A percentile compares a stretch with the other conserved stretches of the same genome.
These are phyloP conservation scores for Psophocarpus tetragonolobus DNA, from an alignment of 306 rosid genomes.

Conservation along the genomic window DNA sequence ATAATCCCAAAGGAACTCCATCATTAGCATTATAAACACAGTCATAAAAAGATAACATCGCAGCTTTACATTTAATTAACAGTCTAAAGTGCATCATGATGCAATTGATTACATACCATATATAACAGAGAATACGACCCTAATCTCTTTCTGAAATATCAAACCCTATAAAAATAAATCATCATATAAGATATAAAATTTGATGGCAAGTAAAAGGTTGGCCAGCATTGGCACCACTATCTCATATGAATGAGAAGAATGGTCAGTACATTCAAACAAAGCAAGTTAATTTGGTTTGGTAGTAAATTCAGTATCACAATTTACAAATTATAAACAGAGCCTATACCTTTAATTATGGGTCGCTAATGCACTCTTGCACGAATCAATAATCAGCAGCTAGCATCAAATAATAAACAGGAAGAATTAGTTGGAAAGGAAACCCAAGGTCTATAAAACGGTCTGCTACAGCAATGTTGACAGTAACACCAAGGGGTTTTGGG, in stretches of 20 bases:
- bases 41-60: not conserved
- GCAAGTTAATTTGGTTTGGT: conserved; percentile 3
- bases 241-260: not conserved
- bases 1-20: not conserved
- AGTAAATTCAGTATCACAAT: conserved; percentile 4
- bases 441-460: not conserved
- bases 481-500: not conserved
- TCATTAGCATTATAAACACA: not conserved
- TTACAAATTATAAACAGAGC: conserved; percentile 18
- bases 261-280: not conserved
- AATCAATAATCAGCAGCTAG: not conserved
- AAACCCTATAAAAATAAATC: not conserved
- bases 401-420: not conserved
- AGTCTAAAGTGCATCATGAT: not conserved
- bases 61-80: not conserved
- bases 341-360: not conserved
- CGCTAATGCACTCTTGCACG: conserved; percentile 23
- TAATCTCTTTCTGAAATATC: not conserved
- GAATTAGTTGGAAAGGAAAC: not conserved
- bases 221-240: not conserved
- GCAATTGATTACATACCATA: not conserved
- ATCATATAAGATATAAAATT: conserved; percentile 3
- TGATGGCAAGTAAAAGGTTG: not conserved
- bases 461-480: not conserved
- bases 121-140: not conserved